phyloP scores from a whole-genome alignment of 129 eudicot species.

The Tanacetum coccineum region DNA sequence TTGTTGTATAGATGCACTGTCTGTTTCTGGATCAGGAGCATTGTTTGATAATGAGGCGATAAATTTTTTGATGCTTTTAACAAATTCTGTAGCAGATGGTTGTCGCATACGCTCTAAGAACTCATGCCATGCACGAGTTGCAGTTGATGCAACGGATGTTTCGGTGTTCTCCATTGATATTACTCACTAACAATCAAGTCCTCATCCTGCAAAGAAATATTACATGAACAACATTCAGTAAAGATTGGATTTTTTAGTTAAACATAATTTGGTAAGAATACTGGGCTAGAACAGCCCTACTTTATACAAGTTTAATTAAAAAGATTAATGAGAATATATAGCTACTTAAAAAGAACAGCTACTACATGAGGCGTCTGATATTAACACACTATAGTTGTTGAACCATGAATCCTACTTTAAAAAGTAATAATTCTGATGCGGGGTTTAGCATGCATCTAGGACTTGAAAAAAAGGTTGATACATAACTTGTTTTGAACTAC shows the following conservation, averaged over 20 bases:
- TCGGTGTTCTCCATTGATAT: slow-evolving; percentile 63
- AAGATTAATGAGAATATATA: background rate
- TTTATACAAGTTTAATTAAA: background rate
- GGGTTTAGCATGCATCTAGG: no score
- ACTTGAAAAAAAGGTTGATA: no score
- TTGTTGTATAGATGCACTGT: slow-evolving; percentile 71
- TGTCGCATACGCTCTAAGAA: slow-evolving; percentile 89
- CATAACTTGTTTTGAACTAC: no score
- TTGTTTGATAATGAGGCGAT: slow-evolving; percentile 66
- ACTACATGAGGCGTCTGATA: no score
- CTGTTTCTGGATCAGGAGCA: slow-evolving; percentile 74
- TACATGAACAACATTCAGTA: background rate
- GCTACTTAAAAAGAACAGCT: background rate
- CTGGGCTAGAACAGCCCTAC: background rate
- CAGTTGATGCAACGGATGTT: slow-evolving; percentile 60
- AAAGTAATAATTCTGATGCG: no score
- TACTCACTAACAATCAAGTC: background rate
- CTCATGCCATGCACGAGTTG: slow-evolving; percentile 85
- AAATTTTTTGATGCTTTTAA: slow-evolving; percentile 80
- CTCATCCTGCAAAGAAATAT: slow-evolving; percentile 15
- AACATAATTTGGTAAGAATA: background rate
- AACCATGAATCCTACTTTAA: no score
- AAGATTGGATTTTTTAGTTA: background rate
- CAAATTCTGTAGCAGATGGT: slow-evolving; percentile 78
- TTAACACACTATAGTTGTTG: no score